Base-by-base conservation (phyloP, 2,329 filamentous ascomycete species). In the Piedraia hortae region DNA sequence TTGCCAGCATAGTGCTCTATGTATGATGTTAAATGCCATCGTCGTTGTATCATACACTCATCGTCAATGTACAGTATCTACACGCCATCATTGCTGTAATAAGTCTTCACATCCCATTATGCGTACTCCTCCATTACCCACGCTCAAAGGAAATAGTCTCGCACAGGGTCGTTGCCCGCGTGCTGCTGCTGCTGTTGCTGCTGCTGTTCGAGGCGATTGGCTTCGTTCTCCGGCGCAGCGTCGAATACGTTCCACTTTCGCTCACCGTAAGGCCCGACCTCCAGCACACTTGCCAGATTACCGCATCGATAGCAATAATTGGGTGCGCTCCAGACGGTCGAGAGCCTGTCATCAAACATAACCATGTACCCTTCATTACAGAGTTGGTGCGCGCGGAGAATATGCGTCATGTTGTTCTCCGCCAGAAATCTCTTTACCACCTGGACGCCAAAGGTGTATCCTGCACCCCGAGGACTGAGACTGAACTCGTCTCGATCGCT, bases 311-410 rank as follows among this genome's bases (percentile, higher is more conserved):
- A 56, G 37, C 57, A 62, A 39, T 62, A 62, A 28, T 62, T 97
- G 2, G 85, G 85, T 4, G 85, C 85, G 43, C 78, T 91, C 85
- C 85, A 97, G 4, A 97, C 85, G 1, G 85, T 97, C 44, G 77
- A 90, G 16, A 97, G 51, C 9, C 71, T 63, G 46, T 93, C 82
- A 38, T 93, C 82, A 45, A 90, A 97, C 9, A 97, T 62, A 20
- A 93, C 73, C 49, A 93, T 85, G 45, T 82, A 97, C 1, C 85
- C 85, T 50, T 97, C 85, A 46, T 97, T 85, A 45, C 85, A 97
- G 4, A 97, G 61, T 51, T 97, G 85, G 47, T 97, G 85, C n/a
- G 85, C 85, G 12, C 85, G 73, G 25, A 97, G 56, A 31, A 97
- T 97, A 46, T 97, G 85, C 14, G 71, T 82, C 80, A 97, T 93